phyloP scores from a whole-genome alignment of 2,329 filamentous ascomycete species.

The Dactylellina drechsleri region DNA sequence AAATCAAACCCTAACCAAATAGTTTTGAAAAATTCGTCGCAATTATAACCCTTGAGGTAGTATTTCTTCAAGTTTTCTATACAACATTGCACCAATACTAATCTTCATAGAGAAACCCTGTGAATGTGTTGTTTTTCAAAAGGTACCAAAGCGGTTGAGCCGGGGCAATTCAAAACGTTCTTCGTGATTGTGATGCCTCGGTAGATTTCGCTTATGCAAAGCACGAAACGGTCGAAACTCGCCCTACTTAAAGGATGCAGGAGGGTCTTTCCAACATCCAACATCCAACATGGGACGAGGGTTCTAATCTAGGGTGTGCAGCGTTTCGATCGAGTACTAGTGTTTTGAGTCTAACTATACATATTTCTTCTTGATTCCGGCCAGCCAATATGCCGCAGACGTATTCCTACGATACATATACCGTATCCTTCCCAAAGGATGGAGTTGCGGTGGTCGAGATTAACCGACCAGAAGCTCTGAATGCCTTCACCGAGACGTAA shows the following conservation, averaged over 20 bases:
- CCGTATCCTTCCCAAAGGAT: conserved; percentile 75
- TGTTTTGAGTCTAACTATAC: background rate
- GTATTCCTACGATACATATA: conserved; percentile 72
- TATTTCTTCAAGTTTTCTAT: too few species aligned
- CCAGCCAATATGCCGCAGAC: conserved; percentile 42
- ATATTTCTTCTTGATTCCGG: conserved; percentile 16
- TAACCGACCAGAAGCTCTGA: conserved; percentile 85
- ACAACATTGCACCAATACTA: too few species aligned
- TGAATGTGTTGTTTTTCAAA: background rate
- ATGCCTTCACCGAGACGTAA: conserved; percentile 79
- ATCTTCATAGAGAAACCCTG: background rate
- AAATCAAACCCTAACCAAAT: too few species aligned
- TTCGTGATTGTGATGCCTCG: conserved; percentile 36
- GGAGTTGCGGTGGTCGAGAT: conserved; percentile 92
- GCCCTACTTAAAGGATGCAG: conserved; percentile 34
- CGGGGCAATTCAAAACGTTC: background rate
- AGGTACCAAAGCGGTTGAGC: conserved; percentile 1
- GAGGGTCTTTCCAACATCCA: conserved; percentile 3
- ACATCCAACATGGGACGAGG: conserved; percentile 18
- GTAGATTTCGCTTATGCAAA: conserved; percentile 50
- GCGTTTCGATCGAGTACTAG: conserved; percentile 14
- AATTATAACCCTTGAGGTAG: too few species aligned
- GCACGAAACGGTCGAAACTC: conserved; percentile 22
- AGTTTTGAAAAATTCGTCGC: too few species aligned
- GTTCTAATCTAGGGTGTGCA: background rate